phyloP scores from a whole-genome alignment of 306 rosid species.

The Vigna radiata region DNA sequence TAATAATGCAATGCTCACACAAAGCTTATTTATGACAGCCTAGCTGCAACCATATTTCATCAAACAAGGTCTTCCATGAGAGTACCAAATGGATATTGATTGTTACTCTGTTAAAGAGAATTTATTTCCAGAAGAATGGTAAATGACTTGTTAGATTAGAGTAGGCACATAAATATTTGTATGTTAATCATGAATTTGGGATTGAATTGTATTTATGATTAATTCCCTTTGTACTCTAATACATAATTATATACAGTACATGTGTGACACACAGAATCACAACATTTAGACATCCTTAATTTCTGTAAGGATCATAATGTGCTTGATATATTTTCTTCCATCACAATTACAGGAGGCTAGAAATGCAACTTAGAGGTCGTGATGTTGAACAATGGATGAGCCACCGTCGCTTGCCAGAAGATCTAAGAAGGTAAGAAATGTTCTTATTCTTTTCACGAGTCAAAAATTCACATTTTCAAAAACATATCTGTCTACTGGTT shows the following conservation, averaged over 20 bases:
- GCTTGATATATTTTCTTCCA: slow-evolving; percentile 31
- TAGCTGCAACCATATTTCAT: too few species aligned
- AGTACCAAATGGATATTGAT: too few species aligned
- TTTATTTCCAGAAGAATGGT: too few species aligned
- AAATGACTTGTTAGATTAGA: too few species aligned
- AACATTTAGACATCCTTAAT: background rate
- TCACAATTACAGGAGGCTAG: slow-evolving; percentile 62
- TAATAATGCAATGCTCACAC: too few species aligned
- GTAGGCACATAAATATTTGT: too few species aligned
- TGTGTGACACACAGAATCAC: background rate
- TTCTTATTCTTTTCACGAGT: slow-evolving; percentile 19
- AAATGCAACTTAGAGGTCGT: slow-evolving; percentile 84
- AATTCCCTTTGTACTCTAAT: background rate
- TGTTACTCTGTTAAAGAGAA: too few species aligned
- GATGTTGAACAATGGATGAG: slow-evolving; percentile 97
- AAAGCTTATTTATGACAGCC: too few species aligned
- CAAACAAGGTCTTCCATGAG: too few species aligned
- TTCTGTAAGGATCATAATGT: background rate
- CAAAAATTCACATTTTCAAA: background rate
- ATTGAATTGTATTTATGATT: too few species aligned
- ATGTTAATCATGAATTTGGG: too few species aligned
- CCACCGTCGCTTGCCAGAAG: slow-evolving; percentile 79
- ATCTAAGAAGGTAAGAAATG: slow-evolving; percentile 54
- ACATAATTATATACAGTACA: background rate
- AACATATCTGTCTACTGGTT: background rate